A percentile compares a stretch with the other conserved stretches of the same genome.
These are phyloP conservation scores for Metschnikowia borealis DNA, from an alignment of 805 yeast genomes.

Conservation along the genomic window DNA sequence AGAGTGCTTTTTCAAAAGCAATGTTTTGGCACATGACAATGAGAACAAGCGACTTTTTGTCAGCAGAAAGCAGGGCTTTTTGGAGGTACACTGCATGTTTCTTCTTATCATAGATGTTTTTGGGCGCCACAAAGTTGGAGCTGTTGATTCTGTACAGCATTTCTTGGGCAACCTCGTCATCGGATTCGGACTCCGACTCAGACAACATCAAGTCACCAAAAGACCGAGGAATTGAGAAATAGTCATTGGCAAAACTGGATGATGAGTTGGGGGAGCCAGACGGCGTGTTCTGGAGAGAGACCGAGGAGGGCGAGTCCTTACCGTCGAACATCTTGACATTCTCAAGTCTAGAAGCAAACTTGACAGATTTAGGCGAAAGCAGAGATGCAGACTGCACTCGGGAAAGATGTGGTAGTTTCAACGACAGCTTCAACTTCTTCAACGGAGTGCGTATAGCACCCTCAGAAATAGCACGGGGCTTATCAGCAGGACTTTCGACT, in stretches of 20 bases:
- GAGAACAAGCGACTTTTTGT: slow-evolving; percentile 21
- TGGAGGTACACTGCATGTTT: slow-evolving; percentile 28
- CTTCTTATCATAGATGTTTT: slow-evolving; percentile 16
- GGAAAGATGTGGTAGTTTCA: slow-evolving; percentile 20
- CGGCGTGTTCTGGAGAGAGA: slow-evolving; percentile 56
- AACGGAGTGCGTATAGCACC: slow-evolving; percentile 10
- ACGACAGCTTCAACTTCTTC: slow-evolving; percentile 21
- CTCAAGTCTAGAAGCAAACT: slow-evolving; percentile 59
- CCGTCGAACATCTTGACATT: slow-evolving; percentile 64
- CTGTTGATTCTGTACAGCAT: slow-evolving; percentile 15
- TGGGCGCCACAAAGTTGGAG: slow-evolving; percentile 15
- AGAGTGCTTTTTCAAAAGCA: slow-evolving; percentile 33
- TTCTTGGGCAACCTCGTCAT: slow-evolving; percentile 12
- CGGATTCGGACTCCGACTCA: slow-evolving; percentile 16
- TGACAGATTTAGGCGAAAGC: slow-evolving; percentile 46
- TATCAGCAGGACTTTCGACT: neutral
- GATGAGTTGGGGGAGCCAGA: slow-evolving; percentile 27
- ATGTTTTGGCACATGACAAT: slow-evolving; percentile 31
- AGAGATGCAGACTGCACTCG: slow-evolving; percentile 27
- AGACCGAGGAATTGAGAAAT: slow-evolving; percentile 23
- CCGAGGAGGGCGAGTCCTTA: slow-evolving; percentile 56
- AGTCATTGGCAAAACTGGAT: slow-evolving; percentile 17
- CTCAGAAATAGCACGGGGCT: neutral
- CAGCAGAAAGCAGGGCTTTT: slow-evolving; percentile 32
- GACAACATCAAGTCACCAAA: slow-evolving; percentile 20